Conservation (phyloP, 2,329 filamentous ascomycete genomes). For the Alternaria novae-zelandiae region DNA sequence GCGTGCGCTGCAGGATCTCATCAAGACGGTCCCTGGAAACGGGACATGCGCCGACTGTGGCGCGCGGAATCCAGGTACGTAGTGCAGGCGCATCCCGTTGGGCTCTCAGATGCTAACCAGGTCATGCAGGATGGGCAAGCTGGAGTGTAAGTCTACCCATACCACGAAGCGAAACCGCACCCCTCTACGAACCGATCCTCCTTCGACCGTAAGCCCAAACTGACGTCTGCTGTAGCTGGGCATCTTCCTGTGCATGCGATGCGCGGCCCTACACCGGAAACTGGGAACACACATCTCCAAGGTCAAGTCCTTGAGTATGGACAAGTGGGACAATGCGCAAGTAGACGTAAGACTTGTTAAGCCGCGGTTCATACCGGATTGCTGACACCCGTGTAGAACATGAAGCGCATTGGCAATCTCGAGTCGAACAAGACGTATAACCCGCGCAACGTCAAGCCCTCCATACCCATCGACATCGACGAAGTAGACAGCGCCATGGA, state of each 20-base stretch:
- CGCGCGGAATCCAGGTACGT: conserved; percentile 86
- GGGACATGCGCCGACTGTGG: conserved; percentile 93
- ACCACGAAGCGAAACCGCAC: neutral
- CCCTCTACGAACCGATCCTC: neutral
- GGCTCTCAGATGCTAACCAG: conserved; percentile 37
- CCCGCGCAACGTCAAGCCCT: conserved; percentile 78
- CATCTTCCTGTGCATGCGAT: conserved; percentile 97
- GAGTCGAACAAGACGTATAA: conserved; percentile 90
- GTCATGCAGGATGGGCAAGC: conserved; percentile 81
- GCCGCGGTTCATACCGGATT: neutral
- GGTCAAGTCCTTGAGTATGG: conserved; percentile 98
- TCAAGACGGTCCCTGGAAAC: conserved; percentile 85
- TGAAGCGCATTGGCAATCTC: conserved; percentile 89
- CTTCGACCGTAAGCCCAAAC: neutral
- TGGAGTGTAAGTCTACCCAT: conserved; percentile 75
- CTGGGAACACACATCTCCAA: conserved; percentile 97
- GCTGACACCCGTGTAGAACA: conserved; percentile 66
- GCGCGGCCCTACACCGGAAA: conserved; percentile 93
- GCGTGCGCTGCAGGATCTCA: conserved; percentile 85
- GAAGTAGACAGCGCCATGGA: conserved; percentile 96
- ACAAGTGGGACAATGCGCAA: conserved; percentile 94
- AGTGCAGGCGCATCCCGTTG: conserved; percentile 9
- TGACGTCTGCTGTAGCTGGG: conserved; percentile 69
- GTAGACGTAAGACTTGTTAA: conserved; percentile 74
- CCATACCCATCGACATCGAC: conserved; percentile 87